Evolutionary conservation across 1,284 basidiomycete species (phyloP).

Genomic region (Melampsora larici-populina): DNA sequence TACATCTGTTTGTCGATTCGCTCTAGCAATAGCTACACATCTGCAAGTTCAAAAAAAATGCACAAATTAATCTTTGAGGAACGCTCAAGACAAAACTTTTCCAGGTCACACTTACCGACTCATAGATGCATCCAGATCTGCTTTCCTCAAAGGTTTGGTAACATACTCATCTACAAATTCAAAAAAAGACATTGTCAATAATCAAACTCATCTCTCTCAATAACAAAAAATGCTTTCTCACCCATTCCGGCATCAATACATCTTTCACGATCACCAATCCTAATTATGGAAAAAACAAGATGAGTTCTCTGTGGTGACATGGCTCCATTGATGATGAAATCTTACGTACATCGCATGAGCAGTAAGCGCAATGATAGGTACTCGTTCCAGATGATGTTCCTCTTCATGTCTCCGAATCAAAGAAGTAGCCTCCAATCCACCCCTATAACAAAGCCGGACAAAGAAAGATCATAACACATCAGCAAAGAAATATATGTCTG

Average conservation of each 20-base stretch:
- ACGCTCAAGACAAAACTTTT: neutral
- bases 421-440: conserved; percentile 62
- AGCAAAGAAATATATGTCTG: neutral
- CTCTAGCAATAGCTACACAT: conserved; percentile 40
- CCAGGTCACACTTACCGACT: conserved; percentile 33
- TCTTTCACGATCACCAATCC: conserved; percentile 80
- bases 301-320: no score
- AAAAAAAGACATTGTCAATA: neutral
- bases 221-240: conserved; percentile 13
- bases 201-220: neutral
- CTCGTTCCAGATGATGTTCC: conserved; percentile 67
- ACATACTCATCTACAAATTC: conserved; percentile 55
- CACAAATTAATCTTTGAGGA: neutral
- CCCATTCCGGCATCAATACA: conserved; percentile 86
- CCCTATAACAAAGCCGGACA: conserved; percentile 51
- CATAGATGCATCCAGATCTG: conserved; percentile 49
- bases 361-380: conserved; percentile 92
- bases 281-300: neutral
- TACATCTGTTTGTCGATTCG: conserved; percentile 19
- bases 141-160: conserved; percentile 56
- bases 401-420: conserved; percentile 71
- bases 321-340: neutral
- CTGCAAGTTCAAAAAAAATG: neutral
- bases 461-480: conserved; percentile 66
- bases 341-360: conserved; percentile 64